Percentiles rank a stretch among this genome's conserved stretches.
Evolutionary conservation across 768 basidiomycete species (phyloP).

Genomic region (Pleurotus eryngii): DNA sequence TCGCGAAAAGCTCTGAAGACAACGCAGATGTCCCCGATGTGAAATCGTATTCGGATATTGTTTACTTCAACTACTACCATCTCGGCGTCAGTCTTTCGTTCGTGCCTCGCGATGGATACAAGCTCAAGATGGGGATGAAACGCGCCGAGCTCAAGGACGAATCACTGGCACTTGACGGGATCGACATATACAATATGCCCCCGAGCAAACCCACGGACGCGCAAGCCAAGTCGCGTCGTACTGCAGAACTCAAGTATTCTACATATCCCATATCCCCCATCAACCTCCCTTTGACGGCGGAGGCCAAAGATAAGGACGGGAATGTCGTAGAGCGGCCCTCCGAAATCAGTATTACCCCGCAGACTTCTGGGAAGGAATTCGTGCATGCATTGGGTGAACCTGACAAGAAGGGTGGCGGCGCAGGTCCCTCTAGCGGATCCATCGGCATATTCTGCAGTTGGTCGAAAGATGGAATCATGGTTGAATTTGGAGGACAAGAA

Average conservation of each 20-base stretch:
- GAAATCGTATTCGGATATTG: conserved; percentile 76
- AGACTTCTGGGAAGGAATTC: conserved; percentile 75
- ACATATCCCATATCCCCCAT: conserved; percentile 58
- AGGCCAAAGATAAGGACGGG: conserved; percentile 34
- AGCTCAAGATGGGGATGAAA: conserved; percentile 32
- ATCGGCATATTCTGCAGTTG: conserved; percentile 96
- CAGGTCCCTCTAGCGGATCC: conserved; percentile 78
- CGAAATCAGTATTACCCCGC: conserved; percentile 38
- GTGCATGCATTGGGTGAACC: conserved; percentile 80
- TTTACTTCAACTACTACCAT: conserved; percentile 81
- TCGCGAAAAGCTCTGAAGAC: neutral
- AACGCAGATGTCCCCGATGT: conserved; percentile 48
- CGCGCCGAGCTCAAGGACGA: conserved; percentile 47
- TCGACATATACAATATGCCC: conserved; percentile 80
- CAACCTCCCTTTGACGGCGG: conserved; percentile 34
- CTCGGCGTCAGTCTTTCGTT: conserved; percentile 85
- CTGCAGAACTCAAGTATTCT: conserved; percentile 52
- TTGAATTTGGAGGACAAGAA: conserved; percentile 80
- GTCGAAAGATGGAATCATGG: conserved; percentile 77
- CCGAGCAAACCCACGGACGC: conserved; percentile 23
- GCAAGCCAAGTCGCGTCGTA: conserved; percentile 33
- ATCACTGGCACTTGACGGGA: conserved; percentile 56
- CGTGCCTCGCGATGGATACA: conserved; percentile 62
- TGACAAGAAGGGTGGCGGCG: conserved; percentile 85
- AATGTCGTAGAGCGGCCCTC: conserved; percentile 31